Base-by-base conservation (phyloP, 179 eudicot genomes). In the Patellifolia procumbens region DNA sequence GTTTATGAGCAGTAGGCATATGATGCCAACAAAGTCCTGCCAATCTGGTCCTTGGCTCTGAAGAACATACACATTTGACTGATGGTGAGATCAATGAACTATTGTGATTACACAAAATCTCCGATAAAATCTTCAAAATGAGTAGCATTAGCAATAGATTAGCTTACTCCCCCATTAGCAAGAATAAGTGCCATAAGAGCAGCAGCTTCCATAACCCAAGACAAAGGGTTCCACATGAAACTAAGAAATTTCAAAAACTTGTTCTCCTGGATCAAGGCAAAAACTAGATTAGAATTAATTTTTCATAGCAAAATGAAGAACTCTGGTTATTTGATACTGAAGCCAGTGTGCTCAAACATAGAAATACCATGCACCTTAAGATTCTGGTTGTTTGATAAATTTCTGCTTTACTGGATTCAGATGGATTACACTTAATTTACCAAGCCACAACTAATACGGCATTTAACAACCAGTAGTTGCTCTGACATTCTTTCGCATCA, bases 11-110 rank as follows among this genome's bases (percentile, higher is more conserved):
- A 89, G 81, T 53, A 89, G 78, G 75, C 91, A 88, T 64, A 83
- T 48, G 67, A 89, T 89, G 20, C 93, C 93, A 8, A 85, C 85
- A 75, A 88, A 89, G 67, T 89, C 93, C 81, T 89, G 87, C 93
- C 93, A 89, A 70, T 89, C 93, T 19, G 91, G 88, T 70, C 89
- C 91, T 77, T 89, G 71, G 31, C 86, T 86, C 93, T 89, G 83
- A 76, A 76, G 78, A 45, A 55, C 39, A 79, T 37, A 17, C 66
- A 70, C 32, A 46, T 45, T 32, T 22, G 11, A 70, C 32, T 28
- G 39, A 70, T 68, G 60, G 35, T 55, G 19, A 60, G 74, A 7
- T 58, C 63, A n/a, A 39, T 0, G 32, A 69, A 56, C 24, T 5
- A 22, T 51, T 43, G 29, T 45, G 55, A 63, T 53, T 12, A 77